phyloP scores from a whole-genome alignment of 306 rosid species.

The Malus sylvestris region DNA sequence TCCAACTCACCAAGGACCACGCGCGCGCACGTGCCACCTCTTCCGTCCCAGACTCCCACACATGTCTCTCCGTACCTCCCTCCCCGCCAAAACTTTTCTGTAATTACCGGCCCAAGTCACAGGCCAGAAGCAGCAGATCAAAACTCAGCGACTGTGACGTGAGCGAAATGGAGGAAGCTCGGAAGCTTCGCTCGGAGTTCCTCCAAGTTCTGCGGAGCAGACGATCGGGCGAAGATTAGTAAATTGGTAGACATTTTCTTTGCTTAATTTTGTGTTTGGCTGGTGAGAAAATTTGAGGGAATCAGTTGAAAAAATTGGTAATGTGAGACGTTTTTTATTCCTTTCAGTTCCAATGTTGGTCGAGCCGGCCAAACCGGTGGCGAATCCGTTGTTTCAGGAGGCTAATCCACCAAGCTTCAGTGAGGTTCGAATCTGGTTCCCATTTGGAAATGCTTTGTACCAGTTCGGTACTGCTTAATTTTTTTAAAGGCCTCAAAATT shows the following conservation, averaged over 20 bases:
- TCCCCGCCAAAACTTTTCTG: constrained; percentile 12
- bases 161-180: constrained; percentile 29
- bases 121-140: not conserved
- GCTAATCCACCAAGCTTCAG: constrained; percentile 23
- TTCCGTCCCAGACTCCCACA: constrained; percentile 17
- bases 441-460: not conserved
- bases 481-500: no score
- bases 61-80: constrained; percentile 17
- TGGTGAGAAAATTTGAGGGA: not conserved
- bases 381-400: constrained; percentile 43
- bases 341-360: constrained; percentile 52
- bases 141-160: not conserved
- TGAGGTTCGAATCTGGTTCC: constrained; percentile 34
- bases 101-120: constrained; percentile 10
- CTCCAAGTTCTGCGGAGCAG: constrained; percentile 40
- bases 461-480: no score
- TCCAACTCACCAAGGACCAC: not conserved
- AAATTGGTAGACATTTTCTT: not conserved
- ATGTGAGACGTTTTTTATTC: not conserved
- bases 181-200: constrained; percentile 27
- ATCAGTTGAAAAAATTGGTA: not conserved
- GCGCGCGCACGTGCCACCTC: constrained; percentile 24
- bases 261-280: not conserved
- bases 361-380: constrained; percentile 47
- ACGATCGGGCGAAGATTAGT: constrained; percentile 41